Evolutionary conservation across 139 green algal genomes (phyloP).

Genomic region (Volvox africanus): DNA sequence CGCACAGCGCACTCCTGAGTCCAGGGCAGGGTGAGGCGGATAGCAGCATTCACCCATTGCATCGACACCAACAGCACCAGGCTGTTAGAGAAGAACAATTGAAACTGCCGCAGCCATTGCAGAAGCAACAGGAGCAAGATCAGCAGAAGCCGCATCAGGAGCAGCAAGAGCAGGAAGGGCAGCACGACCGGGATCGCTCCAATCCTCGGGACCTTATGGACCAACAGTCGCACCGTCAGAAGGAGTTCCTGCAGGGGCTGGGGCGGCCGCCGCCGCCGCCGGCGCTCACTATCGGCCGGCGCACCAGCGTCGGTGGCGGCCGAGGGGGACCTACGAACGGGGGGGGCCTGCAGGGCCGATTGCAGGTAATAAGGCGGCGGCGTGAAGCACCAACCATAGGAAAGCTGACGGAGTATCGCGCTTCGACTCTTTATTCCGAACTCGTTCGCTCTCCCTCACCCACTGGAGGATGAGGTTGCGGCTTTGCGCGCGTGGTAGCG

Average conservation of each 20-base stretch:
- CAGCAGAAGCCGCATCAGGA: too few relatives aligned
- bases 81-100: background rate
- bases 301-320: background rate
- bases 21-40: too few relatives aligned
- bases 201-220: slow-evolving; percentile 10
- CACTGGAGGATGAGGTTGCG: too few relatives aligned
- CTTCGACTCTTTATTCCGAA: background rate
- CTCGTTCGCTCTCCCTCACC: background rate
- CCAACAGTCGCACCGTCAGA: slow-evolving; percentile 4
- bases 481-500: too few relatives aligned
- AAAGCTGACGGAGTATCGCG: too few relatives aligned
- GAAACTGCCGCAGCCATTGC: background rate
- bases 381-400: too few relatives aligned
- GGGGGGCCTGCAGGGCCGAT: slow-evolving; percentile 9
- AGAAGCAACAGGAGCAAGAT: background rate
- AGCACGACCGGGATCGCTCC: background rate
- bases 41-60: background rate
- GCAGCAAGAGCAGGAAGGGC: background rate
- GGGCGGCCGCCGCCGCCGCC: background rate
- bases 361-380: slow-evolving; percentile 11
- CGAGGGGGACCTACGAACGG: background rate
- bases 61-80: background rate
- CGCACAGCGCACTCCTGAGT: too few relatives aligned
- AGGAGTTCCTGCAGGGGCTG: slow-evolving; percentile 24
- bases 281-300: background rate